phyloP scores from a whole-genome alignment of 2,329 filamentous ascomycete genomes.

The Arthrobotrys megalospora region DNA sequence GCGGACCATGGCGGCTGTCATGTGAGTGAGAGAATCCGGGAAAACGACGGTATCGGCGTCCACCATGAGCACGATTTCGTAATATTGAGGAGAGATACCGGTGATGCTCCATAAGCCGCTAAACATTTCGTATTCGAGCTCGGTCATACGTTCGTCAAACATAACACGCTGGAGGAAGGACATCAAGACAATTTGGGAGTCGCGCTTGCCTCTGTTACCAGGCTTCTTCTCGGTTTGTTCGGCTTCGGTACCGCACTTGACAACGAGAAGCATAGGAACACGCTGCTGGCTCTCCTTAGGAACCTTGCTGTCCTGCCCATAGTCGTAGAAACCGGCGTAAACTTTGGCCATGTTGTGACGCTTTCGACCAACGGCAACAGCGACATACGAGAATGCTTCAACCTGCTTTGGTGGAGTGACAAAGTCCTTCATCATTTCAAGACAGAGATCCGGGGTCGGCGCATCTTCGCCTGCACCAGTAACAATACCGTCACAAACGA shows the following conservation, averaged over 20 bases:
- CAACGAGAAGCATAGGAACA: conserved; percentile 96
- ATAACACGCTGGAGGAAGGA: conserved; percentile 99
- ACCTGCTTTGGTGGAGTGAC: conserved; percentile 85
- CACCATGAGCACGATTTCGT: conserved; percentile 98
- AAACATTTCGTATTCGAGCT: conserved; percentile 99
- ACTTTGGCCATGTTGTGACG: conserved; percentile 99
- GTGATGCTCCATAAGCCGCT: conserved; percentile 99
- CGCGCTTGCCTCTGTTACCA: conserved; percentile 97
- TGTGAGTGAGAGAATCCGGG: conserved; percentile 97
- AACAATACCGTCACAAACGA: conserved; percentile 97
- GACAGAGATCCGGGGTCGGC: conserved; percentile 89
- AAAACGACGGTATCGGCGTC: conserved; percentile 99
- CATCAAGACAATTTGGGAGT: conserved; percentile 99
- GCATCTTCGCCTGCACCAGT: conserved; percentile 89
- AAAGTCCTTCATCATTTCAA: conserved; percentile 95
- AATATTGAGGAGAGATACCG: conserved; percentile 97
- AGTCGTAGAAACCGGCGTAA: conserved; percentile 98
- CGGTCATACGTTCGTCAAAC: conserved; percentile 99
- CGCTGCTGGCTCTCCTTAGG: conserved; percentile 91
- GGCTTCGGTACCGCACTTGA: conserved; percentile 94
- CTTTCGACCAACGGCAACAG: conserved; percentile 94
- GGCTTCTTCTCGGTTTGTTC: conserved; percentile 87
- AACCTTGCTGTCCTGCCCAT: conserved; percentile 84
- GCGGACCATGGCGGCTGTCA: conserved; percentile 99
- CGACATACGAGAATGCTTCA: conserved; percentile 92